Base-by-base conservation (phyloP, 441 rosid species). In the Viola pubescens region DNA sequence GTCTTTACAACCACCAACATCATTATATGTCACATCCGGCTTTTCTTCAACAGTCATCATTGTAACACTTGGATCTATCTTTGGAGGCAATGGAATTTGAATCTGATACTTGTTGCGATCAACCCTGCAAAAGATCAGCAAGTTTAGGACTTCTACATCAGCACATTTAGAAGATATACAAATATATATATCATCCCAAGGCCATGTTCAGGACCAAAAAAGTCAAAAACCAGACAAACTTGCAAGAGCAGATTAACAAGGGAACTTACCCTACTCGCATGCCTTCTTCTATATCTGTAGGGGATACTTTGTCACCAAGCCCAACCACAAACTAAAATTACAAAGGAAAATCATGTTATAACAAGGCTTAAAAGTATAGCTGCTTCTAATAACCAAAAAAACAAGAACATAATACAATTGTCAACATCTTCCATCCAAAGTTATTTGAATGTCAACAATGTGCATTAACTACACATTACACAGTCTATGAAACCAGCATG, bases 21-120 rank as follows among this genome's bases (percentile, higher is more conserved):
- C 98, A 75, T 87, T 89, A 72, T 92, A 92, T 4, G 98, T 92
- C 37, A 92, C 98, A 73, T 92, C 98, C 13, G 98, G 98, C 64
- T 92, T 92, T 76, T 92, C 98, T 78, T 92, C 98, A 9, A 89
- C 98, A 0, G 96, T 92, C 98, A 92, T 92, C 98, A 92, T 92
- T 46, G 97, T 92, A 51, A 92, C 98, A 69, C 94, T 89, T 41
- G 98, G 98, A 79, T 92, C 98, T 58, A 92, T 92, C 67, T 92
- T 92, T 0, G 98, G 98, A 64, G 98, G 98, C 71, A 87, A 76
- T 8, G 98, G 98, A 64, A 92, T 92, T 73, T 92, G 98, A 53
- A 92, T 92, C 77, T 92, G 98, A 73, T 92, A 92, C 57, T 92
- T 92, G 62, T 92, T 92, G 10, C 96, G 82, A 66, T 92, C 98